A percentile compares a stretch with the other conserved stretches of the same genome.
Evolutionary conservation across 208 protist genomes (phyloP).

Genomic region (Blechomonas ayalai): DNA sequence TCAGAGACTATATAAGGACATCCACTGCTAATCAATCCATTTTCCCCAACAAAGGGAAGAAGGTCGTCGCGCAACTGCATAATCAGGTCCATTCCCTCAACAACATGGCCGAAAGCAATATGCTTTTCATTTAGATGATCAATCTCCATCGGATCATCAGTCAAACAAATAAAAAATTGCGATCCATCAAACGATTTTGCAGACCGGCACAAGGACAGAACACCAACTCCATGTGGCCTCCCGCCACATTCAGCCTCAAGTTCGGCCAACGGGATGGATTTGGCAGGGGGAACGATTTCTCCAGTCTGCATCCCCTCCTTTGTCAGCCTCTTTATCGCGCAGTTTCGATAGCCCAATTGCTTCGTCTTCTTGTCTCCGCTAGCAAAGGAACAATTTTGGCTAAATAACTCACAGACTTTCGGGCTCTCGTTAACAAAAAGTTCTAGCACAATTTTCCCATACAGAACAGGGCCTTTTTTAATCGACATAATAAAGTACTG

Average conservation of each 20-base stretch:
- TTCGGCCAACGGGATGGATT: slow-evolving; percentile 29
- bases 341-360: slow-evolving; percentile 45
- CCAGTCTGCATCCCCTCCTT: slow-evolving; percentile 67
- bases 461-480: slow-evolving; percentile 6
- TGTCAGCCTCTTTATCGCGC: slow-evolving; percentile 50
- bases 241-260: slow-evolving; percentile 58
- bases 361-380: slow-evolving; percentile 51
- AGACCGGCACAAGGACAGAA: slow-evolving; percentile 62
- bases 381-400: slow-evolving; percentile 27
- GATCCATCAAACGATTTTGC: slow-evolving; percentile 45
- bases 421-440: slow-evolving; percentile 30
- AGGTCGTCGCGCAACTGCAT: slow-evolving; percentile 24
- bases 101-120: slow-evolving; percentile 60
- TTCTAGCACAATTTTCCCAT: slow-evolving; percentile 20
- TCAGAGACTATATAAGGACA: slow-evolving; percentile 2
- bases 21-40: slow-evolving; percentile 31
- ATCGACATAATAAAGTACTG: slow-evolving; percentile 1
- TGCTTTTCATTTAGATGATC: slow-evolving; percentile 68
- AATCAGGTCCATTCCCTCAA: slow-evolving; percentile 42
- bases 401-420: slow-evolving; percentile 68
- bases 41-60: slow-evolving; percentile 28
- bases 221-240: slow-evolving; percentile 35
- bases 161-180: slow-evolving; percentile 81
- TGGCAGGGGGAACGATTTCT: slow-evolving; percentile 27
- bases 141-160: slow-evolving; percentile 40